Evolutionary conservation across 495 filamentous ascomycete species (phyloP).

Genomic region (Penicillium pancosmium): DNA sequence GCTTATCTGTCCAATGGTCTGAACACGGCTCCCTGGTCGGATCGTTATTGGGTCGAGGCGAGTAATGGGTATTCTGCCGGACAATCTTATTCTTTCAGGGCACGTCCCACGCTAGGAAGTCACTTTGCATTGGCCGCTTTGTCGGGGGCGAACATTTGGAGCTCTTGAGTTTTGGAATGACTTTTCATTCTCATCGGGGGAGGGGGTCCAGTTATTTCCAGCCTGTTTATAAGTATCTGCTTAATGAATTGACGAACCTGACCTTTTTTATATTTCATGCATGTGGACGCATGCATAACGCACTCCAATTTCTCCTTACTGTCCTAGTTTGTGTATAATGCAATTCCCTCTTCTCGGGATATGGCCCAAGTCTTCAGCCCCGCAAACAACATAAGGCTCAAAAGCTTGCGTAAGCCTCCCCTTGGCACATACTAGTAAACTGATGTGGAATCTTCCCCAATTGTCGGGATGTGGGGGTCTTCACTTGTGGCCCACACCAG

Average conservation of each 20-base stretch:
- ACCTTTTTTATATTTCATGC: background rate
- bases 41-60: constrained; percentile 34
- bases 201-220: no score
- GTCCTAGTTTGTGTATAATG: no score
- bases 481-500: background rate
- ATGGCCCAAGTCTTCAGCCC: no score
- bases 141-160: constrained; percentile 5
- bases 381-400: background rate
- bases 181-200: no score
- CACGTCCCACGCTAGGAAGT: constrained; percentile 24
- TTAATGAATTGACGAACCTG: background rate
- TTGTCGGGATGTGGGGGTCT: constrained; percentile 19
- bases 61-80: constrained; percentile 14
- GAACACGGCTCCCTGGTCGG: constrained; percentile 45
- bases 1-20: constrained; percentile 42
- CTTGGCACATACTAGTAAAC: background rate
- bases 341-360: no score
- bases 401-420: background rate
- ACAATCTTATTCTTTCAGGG: constrained; percentile 22
- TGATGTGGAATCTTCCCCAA: background rate
- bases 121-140: constrained; percentile 27
- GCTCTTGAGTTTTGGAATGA: background rate
- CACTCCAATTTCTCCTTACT: no score
- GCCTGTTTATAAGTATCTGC: no score
- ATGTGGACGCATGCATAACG: background rate